These are phyloP conservation scores for Rossbeevera mucosa DNA, from an alignment of 768 basidiomycete species.

Conservation along the genomic window DNA sequence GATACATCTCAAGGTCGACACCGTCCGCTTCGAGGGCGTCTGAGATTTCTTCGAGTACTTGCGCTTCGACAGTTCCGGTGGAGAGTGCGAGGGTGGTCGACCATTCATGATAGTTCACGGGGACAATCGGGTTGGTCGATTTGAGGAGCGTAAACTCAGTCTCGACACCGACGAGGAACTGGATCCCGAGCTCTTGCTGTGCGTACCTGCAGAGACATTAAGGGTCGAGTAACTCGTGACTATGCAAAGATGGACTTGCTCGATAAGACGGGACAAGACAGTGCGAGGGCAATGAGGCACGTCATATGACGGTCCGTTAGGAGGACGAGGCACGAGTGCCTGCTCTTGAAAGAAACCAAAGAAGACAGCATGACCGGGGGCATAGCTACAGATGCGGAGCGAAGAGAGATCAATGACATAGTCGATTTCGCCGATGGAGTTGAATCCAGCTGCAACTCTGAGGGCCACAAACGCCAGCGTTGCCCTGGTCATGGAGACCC, in stretches of 20 bases:
- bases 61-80: constrained; percentile 44
- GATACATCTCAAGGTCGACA: constrained; percentile 65
- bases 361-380: constrained; percentile 55
- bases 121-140: constrained; percentile 40
- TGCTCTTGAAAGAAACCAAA: constrained; percentile 71
- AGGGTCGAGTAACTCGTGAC: too few species aligned
- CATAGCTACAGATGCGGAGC: constrained; percentile 50
- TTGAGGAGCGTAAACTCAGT: constrained; percentile 65
- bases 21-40: constrained; percentile 43
- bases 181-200: constrained; percentile 28
- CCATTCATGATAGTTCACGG: constrained; percentile 47
- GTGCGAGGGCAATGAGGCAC: constrained; percentile 62
- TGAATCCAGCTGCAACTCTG: constrained; percentile 45
- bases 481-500: constrained; percentile 45
- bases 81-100: constrained; percentile 34
- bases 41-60: constrained; percentile 55
- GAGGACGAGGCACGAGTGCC: constrained; percentile 31
- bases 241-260: constrained; percentile 32
- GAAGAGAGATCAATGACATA: constrained; percentile 55
- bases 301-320: constrained; percentile 33
- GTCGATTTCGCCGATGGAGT: constrained; percentile 51
- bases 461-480: constrained; percentile 50
- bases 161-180: constrained; percentile 66
- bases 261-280: constrained; percentile 45
- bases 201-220: constrained; percentile 30